phyloP scores from a whole-genome alignment of 495 filamentous ascomycete genomes.

The Penicillium argentinense region DNA sequence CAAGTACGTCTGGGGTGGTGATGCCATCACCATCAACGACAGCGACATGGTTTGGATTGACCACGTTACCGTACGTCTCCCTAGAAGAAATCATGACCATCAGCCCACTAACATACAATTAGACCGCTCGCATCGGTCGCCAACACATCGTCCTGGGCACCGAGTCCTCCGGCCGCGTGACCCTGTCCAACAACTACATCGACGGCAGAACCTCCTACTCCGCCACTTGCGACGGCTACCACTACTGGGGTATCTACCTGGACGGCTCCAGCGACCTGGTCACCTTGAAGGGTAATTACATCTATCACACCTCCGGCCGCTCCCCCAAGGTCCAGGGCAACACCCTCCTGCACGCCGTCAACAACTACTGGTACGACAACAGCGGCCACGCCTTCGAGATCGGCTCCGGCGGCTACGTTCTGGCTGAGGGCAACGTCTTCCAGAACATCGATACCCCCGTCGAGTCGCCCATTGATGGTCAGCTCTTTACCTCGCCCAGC shows the following conservation, averaged over 20 bases:
- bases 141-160: slow-evolving; percentile 48
- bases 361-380: slow-evolving; percentile 59
- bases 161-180: slow-evolving; percentile 40
- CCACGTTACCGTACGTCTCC: slow-evolving; percentile 36
- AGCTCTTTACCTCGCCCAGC: slow-evolving; percentile 43
- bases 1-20: slow-evolving; percentile 51
- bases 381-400: slow-evolving; percentile 58
- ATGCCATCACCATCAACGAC: slow-evolving; percentile 46
- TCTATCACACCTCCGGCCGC: slow-evolving; percentile 46
- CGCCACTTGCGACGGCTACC: slow-evolving; percentile 45
- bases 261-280: slow-evolving; percentile 40
- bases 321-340: slow-evolving; percentile 43
- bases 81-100: not conserved
- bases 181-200: slow-evolving; percentile 48
- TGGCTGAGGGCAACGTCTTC: slow-evolving; percentile 63
- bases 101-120: not conserved
- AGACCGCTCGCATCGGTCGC: slow-evolving; percentile 46
- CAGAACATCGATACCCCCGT: slow-evolving; percentile 42
- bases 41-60: slow-evolving; percentile 48
- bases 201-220: slow-evolving; percentile 40
- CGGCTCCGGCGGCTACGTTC: slow-evolving; percentile 46
- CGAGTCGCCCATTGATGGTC: slow-evolving; percentile 32
- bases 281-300: slow-evolving; percentile 49
- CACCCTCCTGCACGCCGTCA: slow-evolving; percentile 49
- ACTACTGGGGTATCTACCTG: slow-evolving; percentile 49